Conservation (phyloP, 2,329 filamentous ascomycete species). For the Hymenoscyphus repandus region DNA sequence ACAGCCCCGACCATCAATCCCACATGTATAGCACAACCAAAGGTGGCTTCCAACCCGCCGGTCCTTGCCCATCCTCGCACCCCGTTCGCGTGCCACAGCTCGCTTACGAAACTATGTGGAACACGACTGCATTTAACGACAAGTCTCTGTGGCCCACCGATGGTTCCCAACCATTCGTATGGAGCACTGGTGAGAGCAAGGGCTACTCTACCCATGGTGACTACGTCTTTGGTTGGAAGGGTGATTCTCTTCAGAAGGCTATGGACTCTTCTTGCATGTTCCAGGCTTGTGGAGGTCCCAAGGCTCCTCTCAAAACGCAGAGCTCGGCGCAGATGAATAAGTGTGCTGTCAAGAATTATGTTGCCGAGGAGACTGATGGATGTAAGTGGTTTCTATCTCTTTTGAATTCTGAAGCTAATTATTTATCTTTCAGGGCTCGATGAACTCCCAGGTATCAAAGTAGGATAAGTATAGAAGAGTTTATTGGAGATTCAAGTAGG, state of each 20-base stretch:
- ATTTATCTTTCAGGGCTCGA: background rate
- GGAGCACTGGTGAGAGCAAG: slow-evolving; percentile 7
- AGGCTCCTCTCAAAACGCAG: slow-evolving; percentile 10
- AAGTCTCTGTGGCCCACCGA: slow-evolving; percentile 12
- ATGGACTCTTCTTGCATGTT: slow-evolving; percentile 9
- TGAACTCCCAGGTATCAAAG: background rate
- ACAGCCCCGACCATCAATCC: slow-evolving; percentile 40
- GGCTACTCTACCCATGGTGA: slow-evolving; percentile 5
- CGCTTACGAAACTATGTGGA: slow-evolving; percentile 55
- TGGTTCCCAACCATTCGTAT: slow-evolving; percentile 12
- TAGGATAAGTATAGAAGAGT: background rate
- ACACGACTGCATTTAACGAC: slow-evolving; percentile 34
- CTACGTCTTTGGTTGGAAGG: slow-evolving; percentile 8
- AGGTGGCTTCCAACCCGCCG: slow-evolving; percentile 35
- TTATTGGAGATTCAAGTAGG: background rate
- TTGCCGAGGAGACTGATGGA: slow-evolving; percentile 7
- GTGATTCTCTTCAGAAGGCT: slow-evolving; percentile 3
- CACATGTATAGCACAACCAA: slow-evolving; percentile 48
- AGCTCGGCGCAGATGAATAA: slow-evolving; percentile 6
- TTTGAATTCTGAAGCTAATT: background rate
- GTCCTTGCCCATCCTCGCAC: slow-evolving; percentile 43
- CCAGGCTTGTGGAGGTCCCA: slow-evolving; percentile 8
- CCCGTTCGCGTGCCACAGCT: slow-evolving; percentile 51
- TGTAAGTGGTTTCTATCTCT: background rate
- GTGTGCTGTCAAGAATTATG: slow-evolving; percentile 8